phyloP scores from a whole-genome alignment of 2,329 filamentous ascomycete species.

The Nannizziopsis arthrosporioides region DNA sequence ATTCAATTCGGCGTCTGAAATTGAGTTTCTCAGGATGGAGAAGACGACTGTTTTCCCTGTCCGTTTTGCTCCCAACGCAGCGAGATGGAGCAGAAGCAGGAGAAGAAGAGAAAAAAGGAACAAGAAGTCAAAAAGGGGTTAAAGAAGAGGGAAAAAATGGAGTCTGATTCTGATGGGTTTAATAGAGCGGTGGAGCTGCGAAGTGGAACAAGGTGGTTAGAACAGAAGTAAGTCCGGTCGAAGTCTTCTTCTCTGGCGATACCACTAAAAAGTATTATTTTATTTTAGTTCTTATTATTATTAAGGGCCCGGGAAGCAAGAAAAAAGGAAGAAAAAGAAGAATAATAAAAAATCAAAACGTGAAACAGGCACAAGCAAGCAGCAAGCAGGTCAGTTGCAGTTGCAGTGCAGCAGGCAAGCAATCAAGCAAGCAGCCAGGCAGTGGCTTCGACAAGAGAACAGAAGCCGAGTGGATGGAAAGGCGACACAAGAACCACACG shows the following conservation, averaged over 20 bases:
- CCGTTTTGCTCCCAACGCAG: too few relatives aligned
- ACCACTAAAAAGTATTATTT: too few relatives aligned
- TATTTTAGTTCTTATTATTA: too few relatives aligned
- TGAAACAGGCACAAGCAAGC: background rate
- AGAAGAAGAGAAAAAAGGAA: background rate
- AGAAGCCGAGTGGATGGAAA: too few relatives aligned
- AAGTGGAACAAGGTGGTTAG: background rate
- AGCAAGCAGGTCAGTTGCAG: background rate
- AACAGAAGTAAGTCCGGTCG: too few relatives aligned
- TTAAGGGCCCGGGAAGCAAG: background rate
- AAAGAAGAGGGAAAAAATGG: slow-evolving; percentile 7
- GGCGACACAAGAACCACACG: too few relatives aligned
- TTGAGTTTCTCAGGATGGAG: too few relatives aligned
- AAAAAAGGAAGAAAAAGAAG: background rate
- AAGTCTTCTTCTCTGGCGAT: background rate
- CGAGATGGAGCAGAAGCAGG: background rate
- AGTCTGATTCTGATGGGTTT: slow-evolving; percentile 6
- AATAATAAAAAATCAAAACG: background rate
- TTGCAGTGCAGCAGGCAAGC: background rate
- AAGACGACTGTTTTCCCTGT: too few relatives aligned
- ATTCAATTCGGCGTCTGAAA: too few relatives aligned
- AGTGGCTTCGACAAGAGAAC: background rate
- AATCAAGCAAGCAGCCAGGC: background rate
- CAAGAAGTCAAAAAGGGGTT: background rate
- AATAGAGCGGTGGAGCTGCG: background rate